A percentile compares a stretch with the other conserved stretches of the same genome.
Evolutionary conservation across 768 basidiomycete genomes (phyloP).

Genomic region (Pleurotus tuoliensis): DNA sequence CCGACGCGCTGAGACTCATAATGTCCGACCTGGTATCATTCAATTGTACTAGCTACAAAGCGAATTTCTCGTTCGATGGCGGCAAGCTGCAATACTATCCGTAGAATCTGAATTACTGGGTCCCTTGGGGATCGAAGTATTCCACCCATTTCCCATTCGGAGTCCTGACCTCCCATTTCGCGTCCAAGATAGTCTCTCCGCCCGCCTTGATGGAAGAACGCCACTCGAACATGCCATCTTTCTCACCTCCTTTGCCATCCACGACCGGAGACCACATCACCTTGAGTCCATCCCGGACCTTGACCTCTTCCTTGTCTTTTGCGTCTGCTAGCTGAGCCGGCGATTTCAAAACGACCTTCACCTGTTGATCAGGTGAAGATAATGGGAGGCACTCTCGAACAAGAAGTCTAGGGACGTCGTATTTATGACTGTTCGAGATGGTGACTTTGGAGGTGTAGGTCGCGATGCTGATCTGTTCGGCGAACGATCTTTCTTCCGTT

Average conservation of each 20-base stretch:
- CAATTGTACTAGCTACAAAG: too few relatives aligned
- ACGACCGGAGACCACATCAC: conserved; percentile 32
- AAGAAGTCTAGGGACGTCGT: conserved; percentile 37
- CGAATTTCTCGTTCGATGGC: too few relatives aligned
- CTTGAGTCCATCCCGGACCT: conserved; percentile 24
- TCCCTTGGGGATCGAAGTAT: not conserved
- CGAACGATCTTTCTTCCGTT: conserved; percentile 35
- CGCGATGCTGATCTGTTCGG: conserved; percentile 39
- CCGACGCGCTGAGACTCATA: too few relatives aligned
- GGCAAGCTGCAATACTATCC: too few relatives aligned
- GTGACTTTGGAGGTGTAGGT: conserved; percentile 42
- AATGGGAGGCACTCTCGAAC: conserved; percentile 46
- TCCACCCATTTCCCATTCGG: conserved; percentile 30
- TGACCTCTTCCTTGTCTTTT: conserved; percentile 31
- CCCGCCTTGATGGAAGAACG: conserved; percentile 34
- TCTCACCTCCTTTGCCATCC: conserved; percentile 45
- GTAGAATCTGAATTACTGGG: not conserved
- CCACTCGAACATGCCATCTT: conserved; percentile 59
- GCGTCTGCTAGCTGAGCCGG: conserved; percentile 44
- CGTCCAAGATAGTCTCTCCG: conserved; percentile 37
- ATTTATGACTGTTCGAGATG: conserved; percentile 45
- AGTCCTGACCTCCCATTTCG: conserved; percentile 51
- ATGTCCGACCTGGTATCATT: too few relatives aligned
- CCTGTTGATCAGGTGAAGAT: conserved; percentile 31
- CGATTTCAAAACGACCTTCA: conserved; percentile 41